Evolutionary conservation across 768 basidiomycete genomes (phyloP), one percentile per base, ranked within the genome.

Genomic region (Kwoniella botswanensis): DNA sequence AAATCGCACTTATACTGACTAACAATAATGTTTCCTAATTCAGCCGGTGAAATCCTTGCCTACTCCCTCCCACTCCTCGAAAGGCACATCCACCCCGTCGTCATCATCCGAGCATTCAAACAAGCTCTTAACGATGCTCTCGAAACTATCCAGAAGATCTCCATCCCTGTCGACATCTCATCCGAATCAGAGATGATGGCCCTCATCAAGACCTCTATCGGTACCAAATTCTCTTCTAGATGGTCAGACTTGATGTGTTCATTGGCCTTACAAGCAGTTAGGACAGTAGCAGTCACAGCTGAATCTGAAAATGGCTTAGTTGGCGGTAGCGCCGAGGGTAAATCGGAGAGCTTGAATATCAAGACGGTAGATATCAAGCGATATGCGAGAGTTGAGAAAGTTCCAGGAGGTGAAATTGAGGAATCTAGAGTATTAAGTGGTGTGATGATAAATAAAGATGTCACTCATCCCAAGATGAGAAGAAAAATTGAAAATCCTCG

Each of bases 241-340:
- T 98, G 97, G 97, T 91, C 91, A 0, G 94, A 96, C 81, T 90
- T 98, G 72, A 99, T 98, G 97, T 98, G 96, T 85, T 88, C 86
- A 72, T 90, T 99, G 62, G 97, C 97, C 0, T 86, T 99, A 17
- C 88, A 96, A 74, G 96, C 97, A 4, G 92, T 98, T 7, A 90
- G 92, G 18, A 93, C 90, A 4, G 96, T 99, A 63, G 88, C 94
- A 1, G 83, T 82, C 56, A 74, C 81, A n/a, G 87, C 88, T 54
- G 91, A 92, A 52, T 90, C 90, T 18, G 88, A 83, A 68, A 79
- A 74, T 43, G 75, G 76, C 0, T 55, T 78, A 7, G 72, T 76
- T 15, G 77, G 76, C 9, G 63, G 65, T 44, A 24, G 22, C 21
- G 26, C 54, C 3, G 70, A 58, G 5, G 60, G 24, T 29, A 73